Percentiles rank a stretch among this genome's conserved stretches.
phyloP scores from a whole-genome alignment of 768 basidiomycete genomes.

The Trametes cingulata region DNA sequence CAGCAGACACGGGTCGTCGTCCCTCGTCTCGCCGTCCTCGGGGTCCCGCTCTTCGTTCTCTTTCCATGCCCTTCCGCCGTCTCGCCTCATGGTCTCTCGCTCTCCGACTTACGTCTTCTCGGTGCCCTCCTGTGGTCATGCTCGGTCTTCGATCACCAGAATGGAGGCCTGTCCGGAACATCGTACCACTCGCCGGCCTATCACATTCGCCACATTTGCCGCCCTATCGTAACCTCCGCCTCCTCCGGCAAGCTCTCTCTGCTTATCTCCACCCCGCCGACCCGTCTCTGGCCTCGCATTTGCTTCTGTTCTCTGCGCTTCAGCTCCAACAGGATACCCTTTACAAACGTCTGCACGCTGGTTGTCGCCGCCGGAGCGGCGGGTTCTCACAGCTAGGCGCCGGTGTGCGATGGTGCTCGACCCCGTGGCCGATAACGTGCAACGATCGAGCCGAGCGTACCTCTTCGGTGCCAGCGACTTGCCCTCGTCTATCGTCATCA shows the following conservation, averaged over 20 bases:
- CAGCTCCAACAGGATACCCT: neutral
- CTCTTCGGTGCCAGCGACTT: neutral
- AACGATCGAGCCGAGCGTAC: neutral
- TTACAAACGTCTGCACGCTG: neutral
- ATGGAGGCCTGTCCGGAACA: neutral
- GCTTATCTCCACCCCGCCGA: neutral
- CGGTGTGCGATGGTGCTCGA: neutral
- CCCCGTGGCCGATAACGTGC: conserved; percentile 5
- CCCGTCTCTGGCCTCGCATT: neutral
- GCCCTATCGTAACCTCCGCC: neutral
- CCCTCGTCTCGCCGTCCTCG: neutral
- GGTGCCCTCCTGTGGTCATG: neutral
- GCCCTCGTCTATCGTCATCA: neutral
- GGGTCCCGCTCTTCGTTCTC: conserved; percentile 2
- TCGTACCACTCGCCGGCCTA: conserved; percentile 2
- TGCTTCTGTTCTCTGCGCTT: neutral
- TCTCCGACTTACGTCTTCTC: conserved; percentile 1
- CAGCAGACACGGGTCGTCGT: neutral
- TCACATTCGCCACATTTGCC: neutral
- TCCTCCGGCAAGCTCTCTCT: neutral
- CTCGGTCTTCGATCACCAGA: conserved; percentile 10
- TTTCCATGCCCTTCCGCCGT: neutral
- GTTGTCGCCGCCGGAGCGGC: neutral
- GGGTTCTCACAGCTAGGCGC: neutral
- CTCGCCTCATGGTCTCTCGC: neutral